Base-by-base conservation (phyloP, 441 rosid genomes). In the Aleurites moluccanus region DNA sequence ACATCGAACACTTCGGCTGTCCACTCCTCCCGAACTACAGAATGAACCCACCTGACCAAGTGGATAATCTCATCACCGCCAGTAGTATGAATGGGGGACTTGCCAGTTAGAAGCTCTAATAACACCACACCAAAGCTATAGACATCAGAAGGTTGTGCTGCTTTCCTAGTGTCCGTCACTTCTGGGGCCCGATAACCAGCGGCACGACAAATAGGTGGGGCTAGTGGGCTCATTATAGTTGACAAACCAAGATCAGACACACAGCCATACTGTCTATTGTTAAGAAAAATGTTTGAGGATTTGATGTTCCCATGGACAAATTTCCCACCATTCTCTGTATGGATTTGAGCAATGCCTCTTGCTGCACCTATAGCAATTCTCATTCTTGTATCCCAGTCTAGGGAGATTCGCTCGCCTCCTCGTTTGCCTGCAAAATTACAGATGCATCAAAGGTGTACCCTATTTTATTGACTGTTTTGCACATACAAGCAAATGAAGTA, bases 1-100 rank as follows among this genome's bases (percentile, higher is more conserved):
- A 89, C 72, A 56, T 95, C 99, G 14, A 95, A 95, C 2, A 95
- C 99, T 68, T 95, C 98, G 38, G 98, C 98, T 0, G 98, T 95
- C 99, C 99, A 95, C 80, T 95, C 99, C 77, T 95, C 99, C 45
- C 98, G 82, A 38, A 95, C 99, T 5, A 95, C 99, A 0, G 96
- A 91, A 77, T 90, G 91, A 65, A 95, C 99, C 99, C 99, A 95
- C 79, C 98, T 77, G 59, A 93, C 99, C 84, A 95, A 81, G 80
- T 95, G 99, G 40, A 90, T 81, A 4, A 88, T 84, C 88, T 95
- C 99, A 10, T 93, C 97, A 4, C 97, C 89, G 15, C 91, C 88
- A 0, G 92, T 87, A 2, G 95, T 82, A 64, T 90, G 90, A 76
- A 91, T 83, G 1, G 99, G 98, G 0, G 97, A 93, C 73, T 93